Evolutionary conservation across 2,329 filamentous ascomycete species (phyloP), one percentile per base, ranked within the genome.

Genomic region (Colletotrichum paranaense): DNA sequence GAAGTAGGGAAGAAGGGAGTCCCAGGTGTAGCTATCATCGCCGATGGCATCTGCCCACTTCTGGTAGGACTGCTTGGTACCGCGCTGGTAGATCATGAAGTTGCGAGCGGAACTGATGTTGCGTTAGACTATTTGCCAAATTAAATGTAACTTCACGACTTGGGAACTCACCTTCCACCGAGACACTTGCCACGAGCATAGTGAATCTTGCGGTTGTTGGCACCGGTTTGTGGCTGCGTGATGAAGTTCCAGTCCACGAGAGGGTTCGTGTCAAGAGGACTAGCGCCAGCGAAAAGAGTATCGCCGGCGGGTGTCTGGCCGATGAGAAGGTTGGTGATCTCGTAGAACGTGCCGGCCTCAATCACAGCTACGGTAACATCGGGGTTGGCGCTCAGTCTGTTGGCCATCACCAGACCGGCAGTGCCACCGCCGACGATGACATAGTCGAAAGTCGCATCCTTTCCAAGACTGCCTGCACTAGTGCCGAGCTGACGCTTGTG

Each of bases 381-480:
- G 4, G 76, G 76, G 28, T 78, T 76, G 8, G 82, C 79, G 38
- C 67, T 68, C 0, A 85, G 77, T 7, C 83, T 78, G 26, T 75
- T 76, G 6, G 80, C 83, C 2, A 85, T 65, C 1, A 79, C 77
- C 32, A 81, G 78, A 19, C 84, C 83, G 2, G 81, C 82, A 0
- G 80, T 84, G 19, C 83, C 84, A 26, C 83, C 84, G n/a, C 84
- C 83, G 19, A 84, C 77, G 5, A 85, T 69, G 14, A 76, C 67
- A 38, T 75, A 76, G 55, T 76, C 75, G 22, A 68, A 76, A 2
- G 72, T 73, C 2, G 72, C 68, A 56, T 76, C 64, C 11, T 67
- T 72, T 9, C 67, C 67, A 1, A 62, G 28, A 26, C 65, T 52
- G 32, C 75, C 56, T 53, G 74, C 35, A 38, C 65, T 60, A 22